Conservation (phyloP, 495 filamentous ascomycete species). For the Aspergillus homomorphus region DNA sequence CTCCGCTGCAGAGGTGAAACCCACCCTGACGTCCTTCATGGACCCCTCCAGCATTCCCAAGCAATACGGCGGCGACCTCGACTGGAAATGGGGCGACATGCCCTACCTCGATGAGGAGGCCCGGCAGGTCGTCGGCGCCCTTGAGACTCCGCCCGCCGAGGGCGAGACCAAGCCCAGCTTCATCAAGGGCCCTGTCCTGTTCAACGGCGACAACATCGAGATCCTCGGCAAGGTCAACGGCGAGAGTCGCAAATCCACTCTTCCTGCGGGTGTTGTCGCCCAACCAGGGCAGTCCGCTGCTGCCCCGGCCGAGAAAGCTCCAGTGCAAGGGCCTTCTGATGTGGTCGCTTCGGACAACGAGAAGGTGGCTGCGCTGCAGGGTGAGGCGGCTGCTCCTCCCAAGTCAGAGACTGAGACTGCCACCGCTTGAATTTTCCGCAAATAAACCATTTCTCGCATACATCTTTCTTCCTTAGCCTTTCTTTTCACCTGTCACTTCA, state of each 20-base stretch:
- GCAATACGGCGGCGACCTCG: slow-evolving; percentile 77
- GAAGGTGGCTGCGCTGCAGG: not conserved
- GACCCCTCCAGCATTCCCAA: slow-evolving; percentile 76
- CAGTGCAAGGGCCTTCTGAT: not conserved
- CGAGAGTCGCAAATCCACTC: slow-evolving; percentile 30
- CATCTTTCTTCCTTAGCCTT: not conserved
- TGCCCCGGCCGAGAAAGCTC: not conserved
- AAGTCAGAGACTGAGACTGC: not conserved
- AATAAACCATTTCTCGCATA: not conserved
- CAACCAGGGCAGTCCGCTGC: not conserved
- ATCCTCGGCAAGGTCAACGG: slow-evolving; percentile 42
- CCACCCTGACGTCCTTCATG: slow-evolving; percentile 75
- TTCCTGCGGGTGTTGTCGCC: slow-evolving; percentile 24
- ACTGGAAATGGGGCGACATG: slow-evolving; percentile 72
- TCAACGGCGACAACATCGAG: slow-evolving; percentile 37
- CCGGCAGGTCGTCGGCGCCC: slow-evolving; percentile 40
- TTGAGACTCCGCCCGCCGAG: slow-evolving; percentile 31
- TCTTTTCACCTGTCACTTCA: not conserved
- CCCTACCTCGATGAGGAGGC: slow-evolving; percentile 65
- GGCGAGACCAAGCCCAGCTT: slow-evolving; percentile 31
- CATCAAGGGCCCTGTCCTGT: slow-evolving; percentile 42
- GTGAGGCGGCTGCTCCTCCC: not conserved
- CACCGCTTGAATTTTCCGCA: not conserved
- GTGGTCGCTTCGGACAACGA: not conserved
- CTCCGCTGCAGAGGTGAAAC: slow-evolving; percentile 60